Evolutionary conservation across 1,284 basidiomycete genomes (phyloP).

Genomic region (Papiliotrema nemorosa): DNA sequence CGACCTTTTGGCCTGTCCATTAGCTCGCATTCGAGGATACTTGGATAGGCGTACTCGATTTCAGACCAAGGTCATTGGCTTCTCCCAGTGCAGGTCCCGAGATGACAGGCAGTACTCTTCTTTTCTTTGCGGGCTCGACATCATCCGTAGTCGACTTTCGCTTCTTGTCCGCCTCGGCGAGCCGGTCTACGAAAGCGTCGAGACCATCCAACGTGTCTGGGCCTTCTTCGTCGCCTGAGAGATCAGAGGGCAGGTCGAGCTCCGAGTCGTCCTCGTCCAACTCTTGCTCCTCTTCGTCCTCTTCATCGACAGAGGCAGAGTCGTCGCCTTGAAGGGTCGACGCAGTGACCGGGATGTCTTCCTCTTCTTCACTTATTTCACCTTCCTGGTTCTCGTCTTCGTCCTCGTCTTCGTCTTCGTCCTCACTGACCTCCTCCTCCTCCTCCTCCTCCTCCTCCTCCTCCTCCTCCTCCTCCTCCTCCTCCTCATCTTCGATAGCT

Average conservation of each 20-base stretch:
- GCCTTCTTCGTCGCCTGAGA: constrained; percentile 56
- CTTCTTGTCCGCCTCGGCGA: constrained; percentile 64
- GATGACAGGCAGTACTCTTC: constrained; percentile 47
- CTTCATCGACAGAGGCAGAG: constrained; percentile 43
- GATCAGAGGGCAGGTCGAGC: constrained; percentile 55
- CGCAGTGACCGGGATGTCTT: too few relatives aligned
- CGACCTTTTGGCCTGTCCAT: constrained; percentile 42
- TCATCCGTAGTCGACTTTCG: constrained; percentile 67
- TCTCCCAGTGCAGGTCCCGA: constrained; percentile 37
- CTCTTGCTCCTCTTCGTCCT: constrained; percentile 53
- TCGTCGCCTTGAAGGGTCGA: constrained; percentile 54
- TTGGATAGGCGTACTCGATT: constrained; percentile 31
- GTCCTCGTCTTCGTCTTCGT: constrained; percentile 18
- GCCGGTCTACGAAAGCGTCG: constrained; percentile 65
- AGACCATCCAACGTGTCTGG: constrained; percentile 61
- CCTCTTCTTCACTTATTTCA: constrained; percentile 13
- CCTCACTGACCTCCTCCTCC: constrained; percentile 5
- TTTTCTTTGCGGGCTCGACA: constrained; percentile 57
- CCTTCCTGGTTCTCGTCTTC: constrained; percentile 21
- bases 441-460: constrained; percentile 17
- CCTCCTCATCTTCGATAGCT: constrained; percentile 6
- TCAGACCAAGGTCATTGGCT: constrained; percentile 37
- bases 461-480: constrained; percentile 10
- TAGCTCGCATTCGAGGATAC: constrained; percentile 5
- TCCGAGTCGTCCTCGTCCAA: constrained; percentile 54